phyloP scores from a whole-genome alignment of 805 yeast genomes.

The Hermanozyma aechmeae region DNA sequence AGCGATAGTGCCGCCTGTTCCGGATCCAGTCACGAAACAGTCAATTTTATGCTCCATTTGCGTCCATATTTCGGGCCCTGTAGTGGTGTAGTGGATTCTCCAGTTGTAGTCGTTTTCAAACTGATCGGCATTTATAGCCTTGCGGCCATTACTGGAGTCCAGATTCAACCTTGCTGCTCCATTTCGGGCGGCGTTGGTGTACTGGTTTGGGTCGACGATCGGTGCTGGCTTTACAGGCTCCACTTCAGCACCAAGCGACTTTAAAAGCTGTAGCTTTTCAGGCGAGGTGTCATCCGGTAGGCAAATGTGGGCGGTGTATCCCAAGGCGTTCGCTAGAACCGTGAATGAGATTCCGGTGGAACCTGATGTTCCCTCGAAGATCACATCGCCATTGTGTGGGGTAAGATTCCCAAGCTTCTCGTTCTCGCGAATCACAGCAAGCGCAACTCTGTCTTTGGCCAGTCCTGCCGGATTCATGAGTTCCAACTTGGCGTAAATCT shows the following conservation, averaged over 20 bases:
- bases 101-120: slow-evolving; percentile 91
- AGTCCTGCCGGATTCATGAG: slow-evolving; percentile 88
- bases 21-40: slow-evolving; percentile 83
- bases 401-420: slow-evolving; percentile 49
- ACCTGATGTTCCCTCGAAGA: slow-evolving; percentile 94
- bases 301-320: slow-evolving; percentile 88
- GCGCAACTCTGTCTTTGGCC: slow-evolving; percentile 90
- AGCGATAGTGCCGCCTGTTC: slow-evolving; percentile 56
- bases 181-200: slow-evolving; percentile 76
- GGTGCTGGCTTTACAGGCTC: slow-evolving; percentile 91
- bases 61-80: slow-evolving; percentile 87
- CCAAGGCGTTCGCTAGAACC: slow-evolving; percentile 77
- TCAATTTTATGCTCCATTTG: slow-evolving; percentile 64
- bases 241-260: slow-evolving; percentile 70
- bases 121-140: slow-evolving; percentile 88
- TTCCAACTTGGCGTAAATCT: slow-evolving; percentile 81
- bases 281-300: slow-evolving; percentile 87
- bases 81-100: slow-evolving; percentile 69
- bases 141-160: slow-evolving; percentile 25
- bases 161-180: slow-evolving; percentile 47
- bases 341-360: slow-evolving; percentile 95
- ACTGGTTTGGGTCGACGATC: slow-evolving; percentile 87
- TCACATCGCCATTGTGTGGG: slow-evolving; percentile 57
- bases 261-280: slow-evolving; percentile 69
- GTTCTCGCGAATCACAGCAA: slow-evolving; percentile 66